Evolutionary conservation across 2,329 filamentous ascomycete genomes (phyloP).

Genomic region (Penicillium sp.): DNA sequence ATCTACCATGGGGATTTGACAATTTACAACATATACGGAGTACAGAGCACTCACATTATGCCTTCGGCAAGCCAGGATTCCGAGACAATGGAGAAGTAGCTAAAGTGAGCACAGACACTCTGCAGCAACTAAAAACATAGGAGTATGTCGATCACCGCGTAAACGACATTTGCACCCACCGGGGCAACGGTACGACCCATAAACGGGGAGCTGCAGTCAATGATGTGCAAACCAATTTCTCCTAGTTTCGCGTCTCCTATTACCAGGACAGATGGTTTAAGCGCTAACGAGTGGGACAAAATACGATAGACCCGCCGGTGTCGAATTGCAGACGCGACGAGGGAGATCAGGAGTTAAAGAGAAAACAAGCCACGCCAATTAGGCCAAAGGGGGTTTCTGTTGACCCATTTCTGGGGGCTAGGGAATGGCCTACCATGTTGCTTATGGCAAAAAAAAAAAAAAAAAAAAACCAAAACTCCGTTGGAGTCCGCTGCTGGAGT

Average conservation of each 20-base stretch:
- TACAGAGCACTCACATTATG: not conserved
- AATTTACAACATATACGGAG: no score
- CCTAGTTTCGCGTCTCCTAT: conserved; percentile 5
- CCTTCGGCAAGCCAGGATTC: not conserved
- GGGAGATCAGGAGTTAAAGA: not conserved
- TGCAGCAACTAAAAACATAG: not conserved
- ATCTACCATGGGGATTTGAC: not conserved
- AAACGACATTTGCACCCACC: conserved; percentile 1
- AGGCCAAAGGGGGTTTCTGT: not conserved
- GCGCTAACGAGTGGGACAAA: conserved; percentile 8
- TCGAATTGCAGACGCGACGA: not conserved
- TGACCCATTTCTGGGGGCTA: not conserved
- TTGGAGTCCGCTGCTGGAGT: not conserved
- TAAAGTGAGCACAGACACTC: not conserved
- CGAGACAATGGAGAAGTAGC: not conserved
- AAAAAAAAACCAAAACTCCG: no score
- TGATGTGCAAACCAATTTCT: conserved; percentile 17
- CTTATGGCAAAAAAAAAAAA: not conserved
- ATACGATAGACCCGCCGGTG: not conserved
- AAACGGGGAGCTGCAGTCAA: conserved; percentile 1
- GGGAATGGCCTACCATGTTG: not conserved
- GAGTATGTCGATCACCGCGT: conserved; percentile 1
- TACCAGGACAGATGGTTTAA: not conserved
- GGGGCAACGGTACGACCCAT: not conserved
- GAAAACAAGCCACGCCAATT: not conserved